Base-by-base conservation (phyloP, 176 grass and related monocot genomes). In the Tuctoria greenei region DNA sequence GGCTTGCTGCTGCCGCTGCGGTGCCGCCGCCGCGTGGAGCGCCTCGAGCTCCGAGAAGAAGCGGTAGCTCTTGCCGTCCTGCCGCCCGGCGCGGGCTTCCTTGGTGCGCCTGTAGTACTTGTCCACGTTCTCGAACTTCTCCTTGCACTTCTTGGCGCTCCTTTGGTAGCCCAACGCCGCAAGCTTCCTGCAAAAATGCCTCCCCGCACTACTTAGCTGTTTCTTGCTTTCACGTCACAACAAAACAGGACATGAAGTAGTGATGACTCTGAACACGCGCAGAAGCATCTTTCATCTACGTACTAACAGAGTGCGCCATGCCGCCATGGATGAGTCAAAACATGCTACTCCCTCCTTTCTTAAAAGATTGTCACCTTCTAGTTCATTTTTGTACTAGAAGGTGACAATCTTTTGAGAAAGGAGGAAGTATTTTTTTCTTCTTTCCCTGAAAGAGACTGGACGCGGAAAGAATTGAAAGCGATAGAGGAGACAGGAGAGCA, bases 91-190 rank as follows among this genome's bases (percentile, higher is more conserved):
- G 10, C 86, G 91, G n/a, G 91, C 78, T 50, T 94, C 95, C 87
- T 94, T 98, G 37, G 95, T 98, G 68, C 95, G 95, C 89, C 85
- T 84, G 89, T 98, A 98, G 84, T 98, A 98, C 82, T 98, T 98
- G 73, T 94, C 89, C 34, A 98, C 91, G 83, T 98, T 98, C 84
- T 98, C 91, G 36, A 98, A 98, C 80, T 98, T 98, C 87, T 98
- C 95, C 81, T 93, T 90, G 82, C 95, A 94, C 83, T 98, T 98
- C 79, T 98, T 94, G 76, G 79, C 79, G 68, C 77, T 92, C 64
- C 95, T 78, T 24, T 61, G 87, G 91, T 94, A 98, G 2, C 89
- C 95, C 72, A 94, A 59, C 73, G 68, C 91, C 39, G 71, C 88
- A 81, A 98, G 79, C 82, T 92, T 98, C 82, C 95, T 98, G 82